Conservation (phyloP, 257 asterid genomes). For the Verbascum thapsus region DNA sequence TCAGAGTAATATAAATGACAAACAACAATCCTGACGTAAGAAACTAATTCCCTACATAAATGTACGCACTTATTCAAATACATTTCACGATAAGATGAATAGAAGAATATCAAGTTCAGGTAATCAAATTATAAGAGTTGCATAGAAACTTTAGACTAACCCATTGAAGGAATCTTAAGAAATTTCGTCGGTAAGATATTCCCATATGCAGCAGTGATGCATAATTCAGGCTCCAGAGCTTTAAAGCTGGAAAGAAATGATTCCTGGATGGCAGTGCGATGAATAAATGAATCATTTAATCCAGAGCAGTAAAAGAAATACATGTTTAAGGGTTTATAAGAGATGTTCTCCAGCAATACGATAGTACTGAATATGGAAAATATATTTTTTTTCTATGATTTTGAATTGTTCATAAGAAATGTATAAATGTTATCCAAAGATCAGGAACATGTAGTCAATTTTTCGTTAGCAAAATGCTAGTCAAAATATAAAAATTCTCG, state of each 20-base stretch:
- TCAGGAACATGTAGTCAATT: neutral
- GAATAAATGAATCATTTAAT: conserved; percentile 7
- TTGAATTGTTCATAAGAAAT: neutral
- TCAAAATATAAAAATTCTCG: neutral
- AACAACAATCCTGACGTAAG: neutral
- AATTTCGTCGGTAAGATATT: conserved; percentile 84
- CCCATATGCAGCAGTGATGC: conserved; percentile 97
- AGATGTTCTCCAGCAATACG: conserved; percentile 10
- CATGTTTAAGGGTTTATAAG: neutral
- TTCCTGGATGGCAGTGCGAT: conserved; percentile 54
- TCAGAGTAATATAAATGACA: neutral
- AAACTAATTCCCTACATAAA: neutral
- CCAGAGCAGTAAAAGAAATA: neutral
- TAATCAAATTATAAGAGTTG: neutral
- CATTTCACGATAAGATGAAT: neutral
- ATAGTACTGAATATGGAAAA: neutral
- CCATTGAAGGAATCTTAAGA: conserved; percentile 82
- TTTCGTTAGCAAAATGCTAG: neutral
- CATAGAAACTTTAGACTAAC: conserved; percentile 47
- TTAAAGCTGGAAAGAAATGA: conserved; percentile 58
- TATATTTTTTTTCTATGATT: neutral
- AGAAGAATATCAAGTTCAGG: neutral
- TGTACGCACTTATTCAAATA: neutral
- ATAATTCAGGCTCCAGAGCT: conserved; percentile 88
- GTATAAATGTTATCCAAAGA: neutral